Base-by-base conservation (phyloP, 768 basidiomycete genomes). In the Butyriboletus loyo region DNA sequence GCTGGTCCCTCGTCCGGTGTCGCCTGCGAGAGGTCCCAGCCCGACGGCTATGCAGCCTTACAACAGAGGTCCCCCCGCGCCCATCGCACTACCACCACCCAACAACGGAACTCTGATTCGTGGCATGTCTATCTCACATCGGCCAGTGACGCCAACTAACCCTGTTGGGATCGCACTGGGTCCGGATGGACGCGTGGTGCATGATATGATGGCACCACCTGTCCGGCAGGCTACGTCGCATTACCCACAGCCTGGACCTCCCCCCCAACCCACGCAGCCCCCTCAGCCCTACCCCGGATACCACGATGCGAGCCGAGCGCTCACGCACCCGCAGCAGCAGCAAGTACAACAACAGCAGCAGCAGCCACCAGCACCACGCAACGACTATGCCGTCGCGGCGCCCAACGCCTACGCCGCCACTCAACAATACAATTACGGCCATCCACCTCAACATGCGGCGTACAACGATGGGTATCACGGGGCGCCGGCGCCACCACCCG, bases 81-180 rank as follows among this genome's bases (percentile, higher is more conserved):
- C 53, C 2, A 34, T 14, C 27, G 30, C 21, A 15, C 53, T 45
- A 5, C 51, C 50, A 36, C 35, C 35, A 36, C 7, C 35, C 35
- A 36, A 36, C 4, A 36, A 50, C 7, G 43, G 15, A 8, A 7
- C 25, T 9, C 47, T 55, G 11, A 35, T 38, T 1, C 63, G 63
- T 40, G 57, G 64, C 11, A 13, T 52, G 37, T 61, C 68, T 2
- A 68, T 67, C 6, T 74, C 61, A 57, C 73, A 62, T 27, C 70
- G 73, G 36, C 80, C 87, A 1, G 77, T 85, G n/a, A 76, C 86
- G 14, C 90, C 86, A 52, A 87, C 87, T 28, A 91, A 87, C 52
- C 76, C 77, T n/a, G 77, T 91, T 4, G 92, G 94, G 4, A 95
- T 96, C 54, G 79, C 83, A 3, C 74, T 96, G 3, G 92, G 92